These are phyloP conservation scores for Starmerella tilneyi DNA, from an alignment of 805 yeast species.

Conservation along the genomic window DNA sequence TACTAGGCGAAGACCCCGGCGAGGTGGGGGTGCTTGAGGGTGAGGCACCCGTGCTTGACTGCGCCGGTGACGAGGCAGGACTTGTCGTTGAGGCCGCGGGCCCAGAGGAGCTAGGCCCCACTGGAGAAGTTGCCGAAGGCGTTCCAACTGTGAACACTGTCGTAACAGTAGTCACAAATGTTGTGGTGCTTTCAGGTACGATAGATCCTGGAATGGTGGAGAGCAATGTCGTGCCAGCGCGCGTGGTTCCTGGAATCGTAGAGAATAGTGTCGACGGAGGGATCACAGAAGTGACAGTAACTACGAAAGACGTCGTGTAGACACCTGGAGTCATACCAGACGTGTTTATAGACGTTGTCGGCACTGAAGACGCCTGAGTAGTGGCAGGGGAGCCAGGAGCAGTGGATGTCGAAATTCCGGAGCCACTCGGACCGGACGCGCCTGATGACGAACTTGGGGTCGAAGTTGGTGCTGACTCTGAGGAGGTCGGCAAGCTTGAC, in stretches of 20 bases:
- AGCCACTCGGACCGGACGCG: too few species aligned
- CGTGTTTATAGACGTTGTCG: constrained; percentile 6
- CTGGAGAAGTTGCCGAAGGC: constrained; percentile 2
- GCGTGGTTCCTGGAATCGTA: constrained; percentile 19
- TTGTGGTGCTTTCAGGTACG: not conserved
- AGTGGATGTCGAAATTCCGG: too few species aligned
- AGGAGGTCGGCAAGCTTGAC: too few species aligned
- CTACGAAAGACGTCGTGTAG: constrained; percentile 7
- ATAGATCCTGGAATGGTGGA: constrained; percentile 5
- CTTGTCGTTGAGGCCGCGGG: not conserved
- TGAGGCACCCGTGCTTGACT: not conserved
- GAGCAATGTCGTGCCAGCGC: constrained; percentile 16
- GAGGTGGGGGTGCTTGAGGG: not conserved
- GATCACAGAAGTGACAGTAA: not conserved
- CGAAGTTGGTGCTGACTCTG: too few species aligned
- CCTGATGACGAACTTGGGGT: too few species aligned
- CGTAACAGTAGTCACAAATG: constrained; percentile 7
- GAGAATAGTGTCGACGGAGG: constrained; percentile 11
- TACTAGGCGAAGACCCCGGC: too few species aligned
- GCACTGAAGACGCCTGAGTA: too few species aligned
- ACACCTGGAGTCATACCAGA: constrained; percentile 9
- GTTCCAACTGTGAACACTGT: constrained; percentile 11
- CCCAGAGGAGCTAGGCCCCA: not conserved
- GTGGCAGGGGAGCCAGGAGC: too few species aligned
- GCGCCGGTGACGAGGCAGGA: not conserved